phyloP scores from a whole-genome alignment of 2,329 filamentous ascomycete genomes.

The Talaromyces rugulosus region DNA sequence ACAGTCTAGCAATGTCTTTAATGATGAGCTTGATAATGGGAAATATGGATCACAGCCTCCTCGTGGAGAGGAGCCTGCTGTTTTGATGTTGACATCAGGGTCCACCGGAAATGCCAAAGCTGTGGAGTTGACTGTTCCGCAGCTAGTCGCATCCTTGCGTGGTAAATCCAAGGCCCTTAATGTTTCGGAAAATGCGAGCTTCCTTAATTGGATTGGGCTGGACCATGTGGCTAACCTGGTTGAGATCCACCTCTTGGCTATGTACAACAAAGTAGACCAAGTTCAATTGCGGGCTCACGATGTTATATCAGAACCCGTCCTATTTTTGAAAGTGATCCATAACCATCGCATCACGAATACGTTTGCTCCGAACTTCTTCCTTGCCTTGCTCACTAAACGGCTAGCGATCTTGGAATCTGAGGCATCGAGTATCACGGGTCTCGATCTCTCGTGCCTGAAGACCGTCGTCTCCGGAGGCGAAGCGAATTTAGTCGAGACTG shows the following conservation, averaged over 20 bases:
- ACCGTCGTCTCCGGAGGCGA: slow-evolving; percentile 46
- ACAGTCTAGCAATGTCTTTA: background rate
- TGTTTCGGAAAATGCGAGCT: slow-evolving; percentile 22
- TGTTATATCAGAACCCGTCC: slow-evolving; percentile 23
- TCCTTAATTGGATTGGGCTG: slow-evolving; percentile 49
- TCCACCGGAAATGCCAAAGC: slow-evolving; percentile 51
- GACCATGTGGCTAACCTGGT: slow-evolving; percentile 53
- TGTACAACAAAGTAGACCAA: slow-evolving; percentile 17
- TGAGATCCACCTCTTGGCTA: slow-evolving; percentile 52
- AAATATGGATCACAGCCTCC: background rate
- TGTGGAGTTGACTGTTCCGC: slow-evolving; percentile 41
- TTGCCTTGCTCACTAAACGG: slow-evolving; percentile 2
- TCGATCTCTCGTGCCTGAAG: slow-evolving; percentile 19
- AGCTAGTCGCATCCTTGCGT: slow-evolving; percentile 39
- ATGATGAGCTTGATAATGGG: background rate
- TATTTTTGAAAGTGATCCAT: slow-evolving; percentile 40
- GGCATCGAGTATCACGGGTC: background rate
- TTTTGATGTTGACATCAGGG: slow-evolving; percentile 52
- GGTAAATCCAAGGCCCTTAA: slow-evolving; percentile 36
- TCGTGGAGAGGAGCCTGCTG: slow-evolving; percentile 16
- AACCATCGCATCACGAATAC: slow-evolving; percentile 24
- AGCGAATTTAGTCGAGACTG: slow-evolving; percentile 32
- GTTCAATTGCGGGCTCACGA: slow-evolving; percentile 18
- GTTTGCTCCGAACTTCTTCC: slow-evolving; percentile 18
- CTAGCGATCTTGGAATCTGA: background rate